Evolutionary conservation across 305 asterid genomes (phyloP).

Genomic region (Striga hermonthica): DNA sequence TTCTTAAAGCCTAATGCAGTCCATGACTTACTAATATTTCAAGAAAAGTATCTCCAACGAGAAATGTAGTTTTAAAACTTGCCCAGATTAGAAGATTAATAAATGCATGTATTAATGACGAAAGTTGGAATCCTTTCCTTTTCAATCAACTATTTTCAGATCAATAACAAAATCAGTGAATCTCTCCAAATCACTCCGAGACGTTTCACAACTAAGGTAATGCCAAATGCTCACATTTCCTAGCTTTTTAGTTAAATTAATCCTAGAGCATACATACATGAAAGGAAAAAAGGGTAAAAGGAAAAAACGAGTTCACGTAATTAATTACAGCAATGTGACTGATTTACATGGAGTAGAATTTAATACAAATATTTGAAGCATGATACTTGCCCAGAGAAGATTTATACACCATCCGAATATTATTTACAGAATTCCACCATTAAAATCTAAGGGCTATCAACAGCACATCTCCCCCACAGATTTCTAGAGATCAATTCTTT

Average conservation of each 20-base stretch:
- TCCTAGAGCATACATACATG: constrained; percentile 8
- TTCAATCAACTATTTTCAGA: constrained; percentile 20
- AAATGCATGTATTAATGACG: background rate
- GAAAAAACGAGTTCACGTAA: background rate
- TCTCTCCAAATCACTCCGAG: background rate
- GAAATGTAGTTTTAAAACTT: background rate
- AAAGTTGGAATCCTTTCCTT: constrained; percentile 11
- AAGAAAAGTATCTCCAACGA: background rate
- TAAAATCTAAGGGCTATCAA: background rate
- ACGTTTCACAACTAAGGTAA: background rate
- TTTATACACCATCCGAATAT: background rate
- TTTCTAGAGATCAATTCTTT: constrained; percentile 4
- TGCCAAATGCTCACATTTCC: constrained; percentile 2
- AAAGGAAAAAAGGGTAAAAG: constrained; percentile 8
- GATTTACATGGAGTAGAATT: constrained; percentile 4
- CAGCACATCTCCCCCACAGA: constrained; percentile 8
- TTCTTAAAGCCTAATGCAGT: too few relatives aligned
- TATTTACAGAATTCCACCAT: constrained; percentile 5
- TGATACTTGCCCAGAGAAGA: too few relatives aligned
- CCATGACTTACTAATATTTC: background rate
- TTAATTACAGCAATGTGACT: background rate
- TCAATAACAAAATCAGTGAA: constrained; percentile 12
- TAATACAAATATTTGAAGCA: background rate
- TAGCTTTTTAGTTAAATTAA: constrained; percentile 3
- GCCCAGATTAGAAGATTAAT: constrained; percentile 15